Conservation (phyloP, 1,139 yeast species). For the Blastobotrys elegans region DNA sequence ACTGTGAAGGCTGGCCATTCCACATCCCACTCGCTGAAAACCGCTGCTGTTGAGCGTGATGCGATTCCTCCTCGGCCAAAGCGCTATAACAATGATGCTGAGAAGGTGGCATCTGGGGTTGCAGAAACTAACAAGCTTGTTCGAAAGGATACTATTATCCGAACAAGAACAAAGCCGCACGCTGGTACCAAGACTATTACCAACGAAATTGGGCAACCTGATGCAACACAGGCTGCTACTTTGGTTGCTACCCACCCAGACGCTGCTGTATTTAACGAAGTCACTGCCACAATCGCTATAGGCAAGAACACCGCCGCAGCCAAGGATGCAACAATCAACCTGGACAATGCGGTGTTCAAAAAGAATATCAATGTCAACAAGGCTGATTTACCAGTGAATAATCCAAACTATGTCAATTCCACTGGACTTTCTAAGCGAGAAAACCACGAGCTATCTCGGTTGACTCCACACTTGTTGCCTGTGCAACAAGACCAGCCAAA, state of each 20-base stretch:
- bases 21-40: neutral
- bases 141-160: neutral
- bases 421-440: neutral
- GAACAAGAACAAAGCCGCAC: neutral
- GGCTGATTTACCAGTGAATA: neutral
- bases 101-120: too few relatives aligned
- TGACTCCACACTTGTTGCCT: neutral
- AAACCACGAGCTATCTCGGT: neutral
- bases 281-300: neutral
- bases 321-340: neutral
- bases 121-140: too few relatives aligned
- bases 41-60: neutral
- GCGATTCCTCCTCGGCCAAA: neutral
- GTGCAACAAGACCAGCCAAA: constrained; percentile 1
- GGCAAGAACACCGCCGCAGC: neutral
- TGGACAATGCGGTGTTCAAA: neutral
- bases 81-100: neutral
- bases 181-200: neutral
- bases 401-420: neutral
- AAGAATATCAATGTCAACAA: neutral
- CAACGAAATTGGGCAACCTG: neutral
- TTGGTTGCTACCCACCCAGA: neutral
- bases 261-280: neutral
- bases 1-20: neutral
- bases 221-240: neutral